Percentiles rank a stretch among this genome's conserved stretches.
These are phyloP conservation scores for Echinosophora koreensis DNA, from an alignment of 306 rosid species.

Conservation along the genomic window DNA sequence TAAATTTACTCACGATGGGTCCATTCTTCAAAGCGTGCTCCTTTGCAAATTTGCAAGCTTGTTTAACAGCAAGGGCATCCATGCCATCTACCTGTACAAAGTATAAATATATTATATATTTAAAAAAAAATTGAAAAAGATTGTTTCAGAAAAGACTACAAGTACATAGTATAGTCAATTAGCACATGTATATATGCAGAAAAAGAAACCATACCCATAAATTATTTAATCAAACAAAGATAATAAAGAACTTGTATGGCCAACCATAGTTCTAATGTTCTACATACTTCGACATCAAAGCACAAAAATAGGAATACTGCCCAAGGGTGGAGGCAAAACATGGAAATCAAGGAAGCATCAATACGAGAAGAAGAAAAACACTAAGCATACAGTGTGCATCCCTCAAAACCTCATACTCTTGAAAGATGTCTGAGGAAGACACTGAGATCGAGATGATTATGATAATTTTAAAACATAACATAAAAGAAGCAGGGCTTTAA, in stretches of 20 bases:
- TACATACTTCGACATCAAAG: constrained; percentile 4
- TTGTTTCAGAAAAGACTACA: not conserved
- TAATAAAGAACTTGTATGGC: not conserved
- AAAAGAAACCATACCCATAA: not conserved
- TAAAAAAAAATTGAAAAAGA: not conserved
- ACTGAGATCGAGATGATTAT: not conserved
- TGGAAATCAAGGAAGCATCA: not conserved
- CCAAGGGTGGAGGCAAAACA: constrained; percentile 4
- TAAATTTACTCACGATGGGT: constrained; percentile 76
- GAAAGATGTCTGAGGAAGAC: not conserved
- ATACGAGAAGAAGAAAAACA: not conserved
- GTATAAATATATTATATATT: constrained; percentile 13
- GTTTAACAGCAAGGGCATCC: constrained; percentile 92
- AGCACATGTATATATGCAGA: constrained; percentile 4
- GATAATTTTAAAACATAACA: not conserved
- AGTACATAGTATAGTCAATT: constrained; percentile 24
- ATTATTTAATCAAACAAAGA: not conserved
- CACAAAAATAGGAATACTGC: not conserved
- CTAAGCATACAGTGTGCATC: not conserved
- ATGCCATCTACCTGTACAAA: constrained; percentile 85
- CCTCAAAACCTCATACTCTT: not conserved
- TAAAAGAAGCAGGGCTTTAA: not conserved
- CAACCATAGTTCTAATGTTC: not conserved
- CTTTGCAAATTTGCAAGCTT: constrained; percentile 89
- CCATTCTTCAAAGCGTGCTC: constrained; percentile 89